phyloP scores from a whole-genome alignment of 257 asterid genomes.

The Phtheirospermum japonicum region DNA sequence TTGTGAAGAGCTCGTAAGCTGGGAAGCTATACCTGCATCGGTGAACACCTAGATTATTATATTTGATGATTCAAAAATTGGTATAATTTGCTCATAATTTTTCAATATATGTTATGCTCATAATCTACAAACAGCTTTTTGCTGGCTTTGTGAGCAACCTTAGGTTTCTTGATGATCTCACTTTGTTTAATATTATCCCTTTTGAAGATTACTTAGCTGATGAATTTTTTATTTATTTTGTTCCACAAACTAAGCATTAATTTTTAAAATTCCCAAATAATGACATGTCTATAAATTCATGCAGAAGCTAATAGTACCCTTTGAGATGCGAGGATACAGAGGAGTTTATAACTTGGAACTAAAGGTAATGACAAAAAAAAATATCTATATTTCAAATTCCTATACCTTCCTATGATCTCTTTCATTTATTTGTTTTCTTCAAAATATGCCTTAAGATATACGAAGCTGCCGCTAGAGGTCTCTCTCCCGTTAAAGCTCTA shows the following conservation, averaged over 20 bases:
- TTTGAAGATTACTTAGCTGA: no score
- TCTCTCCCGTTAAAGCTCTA: conserved; percentile 49
- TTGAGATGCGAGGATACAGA: conserved; percentile 92
- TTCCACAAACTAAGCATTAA: no score
- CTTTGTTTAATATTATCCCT: no score
- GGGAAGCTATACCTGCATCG: conserved; percentile 81
- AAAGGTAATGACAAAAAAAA: conserved; percentile 60
- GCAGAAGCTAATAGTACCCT: conserved; percentile 86
- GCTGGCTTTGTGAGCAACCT: conserved; percentile 97
- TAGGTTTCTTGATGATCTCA: conserved; percentile 45
- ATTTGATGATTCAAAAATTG: conserved; percentile 4
- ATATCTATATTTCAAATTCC: neutral
- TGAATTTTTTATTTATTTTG: no score
- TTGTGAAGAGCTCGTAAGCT: conserved; percentile 65
- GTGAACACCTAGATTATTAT: conserved; percentile 30
- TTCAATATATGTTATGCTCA: no score
- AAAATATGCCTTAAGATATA: conserved; percentile 43
- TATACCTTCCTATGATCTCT: neutral
- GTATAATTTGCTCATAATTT: neutral
- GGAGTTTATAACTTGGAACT: conserved; percentile 90
- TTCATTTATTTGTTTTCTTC: conserved; percentile 10
- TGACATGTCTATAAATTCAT: conserved; percentile 4
- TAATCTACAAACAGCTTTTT: conserved; percentile 65
- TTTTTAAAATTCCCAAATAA: no score
- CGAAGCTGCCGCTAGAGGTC: conserved; percentile 76